These are phyloP conservation scores for Botrytis fragariae DNA, from an alignment of 2,329 filamentous ascomycete species.

Conservation along the genomic window DNA sequence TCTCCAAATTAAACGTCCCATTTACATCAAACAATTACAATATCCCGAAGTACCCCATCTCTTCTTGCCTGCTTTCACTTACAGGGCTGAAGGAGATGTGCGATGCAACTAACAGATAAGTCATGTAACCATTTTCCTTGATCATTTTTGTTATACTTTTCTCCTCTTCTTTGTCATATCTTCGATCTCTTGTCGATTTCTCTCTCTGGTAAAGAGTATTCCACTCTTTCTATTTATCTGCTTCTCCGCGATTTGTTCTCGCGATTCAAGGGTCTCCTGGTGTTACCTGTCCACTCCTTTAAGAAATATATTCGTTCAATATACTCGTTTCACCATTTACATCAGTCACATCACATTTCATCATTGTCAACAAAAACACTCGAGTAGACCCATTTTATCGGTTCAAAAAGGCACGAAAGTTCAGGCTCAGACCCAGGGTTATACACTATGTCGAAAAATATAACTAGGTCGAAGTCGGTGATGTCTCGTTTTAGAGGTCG, in stretches of 20 bases:
- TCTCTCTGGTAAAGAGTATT: background rate
- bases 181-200: constrained; percentile 23
- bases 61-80: constrained; percentile 14
- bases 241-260: constrained; percentile 20
- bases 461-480: constrained; percentile 28
- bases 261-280: constrained; percentile 35
- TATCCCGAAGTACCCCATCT: constrained; percentile 8
- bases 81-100: constrained; percentile 21
- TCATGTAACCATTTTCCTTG: constrained; percentile 11
- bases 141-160: constrained; percentile 28
- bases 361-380: constrained; percentile 18
- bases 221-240: constrained; percentile 10
- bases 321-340: constrained; percentile 28
- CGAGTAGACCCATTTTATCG: background rate
- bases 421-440: constrained; percentile 2
- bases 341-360: constrained; percentile 22
- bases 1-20: constrained; percentile 39
- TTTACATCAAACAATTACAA: constrained; percentile 51
- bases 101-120: constrained; percentile 17
- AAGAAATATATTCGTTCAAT: constrained; percentile 20
- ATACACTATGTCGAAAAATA: constrained; percentile 28
- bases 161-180: constrained; percentile 25
- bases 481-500: constrained; percentile 29
- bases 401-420: background rate
- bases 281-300: constrained; percentile 38